Percentiles rank a stretch among this genome's conserved stretches.
Conservation (phyloP, 768 basidiomycete genomes). For the Trametes meyenii region DNA sequence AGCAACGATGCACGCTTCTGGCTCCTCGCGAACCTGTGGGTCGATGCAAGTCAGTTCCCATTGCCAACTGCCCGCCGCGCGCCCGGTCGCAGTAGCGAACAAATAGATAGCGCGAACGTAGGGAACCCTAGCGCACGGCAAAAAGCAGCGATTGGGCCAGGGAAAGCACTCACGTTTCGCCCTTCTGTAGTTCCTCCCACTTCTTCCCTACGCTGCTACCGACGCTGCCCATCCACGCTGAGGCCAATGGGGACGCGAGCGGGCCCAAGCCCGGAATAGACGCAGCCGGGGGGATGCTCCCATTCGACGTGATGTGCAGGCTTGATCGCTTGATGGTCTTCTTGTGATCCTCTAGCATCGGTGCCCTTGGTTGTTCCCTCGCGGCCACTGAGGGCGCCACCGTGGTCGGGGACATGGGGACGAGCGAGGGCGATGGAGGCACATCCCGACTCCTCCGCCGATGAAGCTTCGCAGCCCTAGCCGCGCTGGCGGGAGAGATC, state of each 20-base stretch:
- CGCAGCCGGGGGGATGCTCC: constrained; percentile 37
- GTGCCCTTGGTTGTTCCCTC: constrained; percentile 18
- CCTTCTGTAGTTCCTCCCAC: constrained; percentile 58
- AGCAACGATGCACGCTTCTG: constrained; percentile 71
- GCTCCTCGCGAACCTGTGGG: constrained; percentile 59
- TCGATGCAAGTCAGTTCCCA: constrained; percentile 8
- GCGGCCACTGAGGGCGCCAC: constrained; percentile 32
- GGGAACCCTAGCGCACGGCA: background rate
- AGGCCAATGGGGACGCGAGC: constrained; percentile 33
- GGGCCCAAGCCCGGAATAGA: constrained; percentile 46
- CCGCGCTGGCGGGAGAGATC: constrained; percentile 24
- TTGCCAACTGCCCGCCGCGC: background rate
- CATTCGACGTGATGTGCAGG: constrained; percentile 12
- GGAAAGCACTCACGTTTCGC: constrained; percentile 50
- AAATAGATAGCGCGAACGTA: background rate
- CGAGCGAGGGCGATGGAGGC: constrained; percentile 8
- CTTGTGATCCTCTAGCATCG: constrained; percentile 14
- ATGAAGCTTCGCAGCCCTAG: constrained; percentile 27
- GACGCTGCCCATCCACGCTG: constrained; percentile 41
- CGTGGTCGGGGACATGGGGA: constrained; percentile 8
- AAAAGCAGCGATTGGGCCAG: background rate
- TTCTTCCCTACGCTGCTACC: constrained; percentile 59
- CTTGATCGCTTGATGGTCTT: constrained; percentile 23
- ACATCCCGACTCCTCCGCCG: constrained; percentile 35
- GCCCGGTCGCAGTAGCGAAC: background rate